Evolutionary conservation across 2,329 filamentous ascomycete species (phyloP).

Genomic region (Endocalyx cinctus): DNA sequence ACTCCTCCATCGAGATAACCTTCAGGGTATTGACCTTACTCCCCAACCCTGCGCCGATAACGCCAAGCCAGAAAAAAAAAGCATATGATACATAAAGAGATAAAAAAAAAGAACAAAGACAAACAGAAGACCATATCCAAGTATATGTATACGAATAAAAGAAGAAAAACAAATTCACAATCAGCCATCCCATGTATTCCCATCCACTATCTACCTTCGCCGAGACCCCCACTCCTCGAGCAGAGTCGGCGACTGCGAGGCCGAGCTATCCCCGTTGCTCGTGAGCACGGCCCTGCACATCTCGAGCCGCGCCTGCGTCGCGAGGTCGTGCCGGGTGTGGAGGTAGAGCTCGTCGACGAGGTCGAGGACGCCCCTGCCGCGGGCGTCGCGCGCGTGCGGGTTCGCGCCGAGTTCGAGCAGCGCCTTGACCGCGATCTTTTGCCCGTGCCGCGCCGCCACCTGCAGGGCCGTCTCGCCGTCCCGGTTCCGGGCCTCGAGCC

Average conservation of each 20-base stretch:
- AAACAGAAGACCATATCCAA: not conserved
- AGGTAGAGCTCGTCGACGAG: conserved; percentile 38
- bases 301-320: conserved; percentile 37
- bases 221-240: conserved; percentile 35
- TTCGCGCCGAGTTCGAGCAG: conserved; percentile 44
- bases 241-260: conserved; percentile 35
- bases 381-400: conserved; percentile 40
- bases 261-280: conserved; percentile 22
- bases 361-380: conserved; percentile 40
- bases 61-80: not conserved
- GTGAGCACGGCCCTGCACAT: conserved; percentile 43
- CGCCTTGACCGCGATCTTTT: conserved; percentile 46
- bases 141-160: not conserved
- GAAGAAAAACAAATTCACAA: too few relatives aligned
- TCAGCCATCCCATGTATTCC: too few relatives aligned
- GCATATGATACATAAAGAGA: not conserved
- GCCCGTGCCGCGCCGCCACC: conserved; percentile 47
- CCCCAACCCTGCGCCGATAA: not conserved
- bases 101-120: conserved; percentile 1
- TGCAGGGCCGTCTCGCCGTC: conserved; percentile 52
- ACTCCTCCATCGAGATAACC: conserved; percentile 1
- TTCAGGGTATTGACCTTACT: conserved; percentile 1
- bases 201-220: not conserved
- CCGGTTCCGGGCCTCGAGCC: conserved; percentile 47
- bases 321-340: conserved; percentile 24